Evolutionary conservation across 768 basidiomycete species (phyloP).

Genomic region (Amanita phalloides): DNA sequence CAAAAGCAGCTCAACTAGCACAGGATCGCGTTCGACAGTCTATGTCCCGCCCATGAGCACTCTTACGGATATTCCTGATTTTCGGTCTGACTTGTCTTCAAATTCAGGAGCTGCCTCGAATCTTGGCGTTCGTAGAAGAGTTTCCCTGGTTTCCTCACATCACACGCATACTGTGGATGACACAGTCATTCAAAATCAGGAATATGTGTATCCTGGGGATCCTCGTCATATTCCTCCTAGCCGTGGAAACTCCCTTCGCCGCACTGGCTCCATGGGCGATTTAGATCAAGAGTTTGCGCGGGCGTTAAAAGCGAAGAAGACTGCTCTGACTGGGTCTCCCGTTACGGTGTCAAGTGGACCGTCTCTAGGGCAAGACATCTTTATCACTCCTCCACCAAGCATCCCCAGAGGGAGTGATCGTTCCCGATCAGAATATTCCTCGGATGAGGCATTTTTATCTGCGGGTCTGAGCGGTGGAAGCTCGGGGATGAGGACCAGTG

Average conservation of each 20-base stretch:
- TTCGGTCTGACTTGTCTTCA: constrained; percentile 27
- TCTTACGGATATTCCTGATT: constrained; percentile 62
- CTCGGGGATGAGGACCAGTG: constrained; percentile 17
- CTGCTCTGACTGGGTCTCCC: constrained; percentile 43
- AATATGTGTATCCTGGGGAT: constrained; percentile 65
- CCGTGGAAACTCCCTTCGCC: constrained; percentile 26
- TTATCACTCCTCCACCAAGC: constrained; percentile 33
- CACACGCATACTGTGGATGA: constrained; percentile 68
- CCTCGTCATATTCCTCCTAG: constrained; percentile 63
- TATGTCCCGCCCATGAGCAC: constrained; percentile 70
- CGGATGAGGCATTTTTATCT: constrained; percentile 30
- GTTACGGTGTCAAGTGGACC: constrained; percentile 68
- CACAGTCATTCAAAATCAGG: constrained; percentile 50
- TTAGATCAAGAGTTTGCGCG: constrained; percentile 41
- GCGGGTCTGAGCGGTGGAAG: constrained; percentile 20
- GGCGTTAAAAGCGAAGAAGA: constrained; percentile 23
- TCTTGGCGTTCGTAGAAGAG: constrained; percentile 18
- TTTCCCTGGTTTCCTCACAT: constrained; percentile 45
- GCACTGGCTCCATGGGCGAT: constrained; percentile 72
- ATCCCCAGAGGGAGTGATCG: constrained; percentile 21
- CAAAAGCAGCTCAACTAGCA: constrained; percentile 20
- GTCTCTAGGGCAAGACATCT: constrained; percentile 29
- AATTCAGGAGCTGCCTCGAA: constrained; percentile 5
- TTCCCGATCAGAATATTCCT: constrained; percentile 19
- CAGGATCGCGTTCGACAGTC: constrained; percentile 60